phyloP scores from a whole-genome alignment of 2,329 filamentous ascomycete genomes.

The Tolypocladium guangdongense region DNA sequence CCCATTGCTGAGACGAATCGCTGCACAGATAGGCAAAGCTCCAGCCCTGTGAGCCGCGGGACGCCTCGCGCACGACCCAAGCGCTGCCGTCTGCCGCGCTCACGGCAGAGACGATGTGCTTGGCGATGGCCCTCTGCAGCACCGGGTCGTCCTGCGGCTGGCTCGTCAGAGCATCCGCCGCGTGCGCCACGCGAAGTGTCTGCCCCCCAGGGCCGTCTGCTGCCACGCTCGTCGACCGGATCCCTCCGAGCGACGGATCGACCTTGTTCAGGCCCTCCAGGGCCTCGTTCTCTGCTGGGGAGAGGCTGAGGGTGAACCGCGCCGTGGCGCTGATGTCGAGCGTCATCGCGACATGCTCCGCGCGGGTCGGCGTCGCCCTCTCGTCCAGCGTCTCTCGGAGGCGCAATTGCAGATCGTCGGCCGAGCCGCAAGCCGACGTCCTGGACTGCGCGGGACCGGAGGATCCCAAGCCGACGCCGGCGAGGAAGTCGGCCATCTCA shows the following conservation, averaged over 20 bases:
- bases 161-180: slow-evolving; percentile 34
- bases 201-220: slow-evolving; percentile 7
- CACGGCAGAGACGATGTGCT: slow-evolving; percentile 33
- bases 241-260: slow-evolving; percentile 23
- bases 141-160: slow-evolving; percentile 37
- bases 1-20: slow-evolving; percentile 41
- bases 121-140: slow-evolving; percentile 37
- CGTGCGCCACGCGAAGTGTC: slow-evolving; percentile 28
- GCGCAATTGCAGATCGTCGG: slow-evolving; percentile 35
- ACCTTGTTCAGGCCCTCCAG: slow-evolving; percentile 19
- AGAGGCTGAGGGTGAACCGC: slow-evolving; percentile 29
- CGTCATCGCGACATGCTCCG: slow-evolving; percentile 35
- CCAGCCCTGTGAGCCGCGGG: slow-evolving; percentile 38
- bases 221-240: slow-evolving; percentile 8
- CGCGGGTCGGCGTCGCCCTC: slow-evolving; percentile 35
- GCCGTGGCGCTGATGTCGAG: slow-evolving; percentile 35
- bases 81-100: slow-evolving; percentile 34
- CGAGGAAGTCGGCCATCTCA: slow-evolving; percentile 27
- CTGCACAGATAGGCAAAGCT: slow-evolving; percentile 42
- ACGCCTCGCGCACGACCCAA: slow-evolving; percentile 36
- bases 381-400: slow-evolving; percentile 28
- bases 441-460: slow-evolving; percentile 11
- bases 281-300: slow-evolving; percentile 24
- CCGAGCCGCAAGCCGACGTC: slow-evolving; percentile 17
- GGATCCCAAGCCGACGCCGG: slow-evolving; percentile 21